Evolutionary conservation across 2,329 filamentous ascomycete genomes (phyloP).

Genomic region (Emmonsia crescens): DNA sequence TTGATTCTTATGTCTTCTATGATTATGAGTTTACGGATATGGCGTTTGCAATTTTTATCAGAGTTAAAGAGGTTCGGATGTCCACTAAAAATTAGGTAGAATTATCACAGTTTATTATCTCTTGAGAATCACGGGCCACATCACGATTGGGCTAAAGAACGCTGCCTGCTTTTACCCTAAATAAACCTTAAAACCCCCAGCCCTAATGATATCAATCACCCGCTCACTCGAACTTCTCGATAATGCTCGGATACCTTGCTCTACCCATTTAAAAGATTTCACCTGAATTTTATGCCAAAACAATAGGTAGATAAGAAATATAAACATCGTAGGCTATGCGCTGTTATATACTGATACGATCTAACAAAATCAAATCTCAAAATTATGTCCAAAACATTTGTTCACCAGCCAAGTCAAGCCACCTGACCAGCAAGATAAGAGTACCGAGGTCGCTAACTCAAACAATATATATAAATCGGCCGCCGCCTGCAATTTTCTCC

Average conservation of each 20-base stretch:
- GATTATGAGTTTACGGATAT: not conserved
- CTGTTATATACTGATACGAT: not conserved
- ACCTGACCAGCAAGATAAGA: not conserved
- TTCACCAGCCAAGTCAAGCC: not conserved
- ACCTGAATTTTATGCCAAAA: not conserved
- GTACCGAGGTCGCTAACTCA: not conserved
- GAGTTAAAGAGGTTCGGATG: not conserved
- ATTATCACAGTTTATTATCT: not conserved
- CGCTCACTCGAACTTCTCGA: too few relatives aligned
- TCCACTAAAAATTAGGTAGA: not conserved
- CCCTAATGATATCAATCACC: too few relatives aligned
- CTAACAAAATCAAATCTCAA: not conserved
- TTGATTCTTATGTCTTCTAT: not conserved
- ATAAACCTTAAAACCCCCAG: not conserved
- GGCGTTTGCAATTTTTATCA: not conserved
- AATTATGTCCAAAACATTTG: not conserved
- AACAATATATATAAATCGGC: constrained; percentile 12
- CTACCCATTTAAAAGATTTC: not conserved
- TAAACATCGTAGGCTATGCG: not conserved
- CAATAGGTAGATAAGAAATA: not conserved
- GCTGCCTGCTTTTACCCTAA: not conserved
- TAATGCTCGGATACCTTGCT: not conserved
- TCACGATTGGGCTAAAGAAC: too few relatives aligned
- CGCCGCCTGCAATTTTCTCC: constrained; percentile 3
- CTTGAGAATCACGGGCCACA: not conserved